A percentile compares a stretch with the other conserved stretches of the same genome.
Conservation (phyloP, 2,329 filamentous ascomycete genomes). For the Didymella exigua region DNA sequence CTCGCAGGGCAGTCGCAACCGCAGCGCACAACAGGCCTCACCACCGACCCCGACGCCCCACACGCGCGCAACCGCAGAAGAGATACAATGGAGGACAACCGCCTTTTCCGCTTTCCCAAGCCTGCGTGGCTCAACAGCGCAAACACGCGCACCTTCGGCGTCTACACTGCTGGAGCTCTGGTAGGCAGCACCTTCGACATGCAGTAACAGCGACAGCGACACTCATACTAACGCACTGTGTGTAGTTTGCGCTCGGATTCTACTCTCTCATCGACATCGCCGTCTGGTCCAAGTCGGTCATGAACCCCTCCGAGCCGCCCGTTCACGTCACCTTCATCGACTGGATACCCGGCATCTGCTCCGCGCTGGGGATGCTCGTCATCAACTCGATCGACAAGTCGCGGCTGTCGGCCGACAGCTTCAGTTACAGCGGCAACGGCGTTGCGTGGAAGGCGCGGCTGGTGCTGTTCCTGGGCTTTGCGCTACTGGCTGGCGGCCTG, state of each 20-base stretch:
- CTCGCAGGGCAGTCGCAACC: slow-evolving; percentile 32
- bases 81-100: slow-evolving; percentile 55
- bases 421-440: slow-evolving; percentile 67
- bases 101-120: slow-evolving; percentile 70
- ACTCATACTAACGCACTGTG: background rate
- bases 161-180: slow-evolving; percentile 69
- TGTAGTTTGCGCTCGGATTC: slow-evolving; percentile 70
- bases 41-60: slow-evolving; percentile 8
- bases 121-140: slow-evolving; percentile 71
- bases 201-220: background rate
- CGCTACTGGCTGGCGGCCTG: slow-evolving; percentile 69
- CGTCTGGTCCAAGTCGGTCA: slow-evolving; percentile 65
- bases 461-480: slow-evolving; percentile 72
- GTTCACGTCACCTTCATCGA: slow-evolving; percentile 73
- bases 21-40: slow-evolving; percentile 19
- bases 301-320: slow-evolving; percentile 61
- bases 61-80: slow-evolving; percentile 9
- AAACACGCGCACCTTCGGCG: slow-evolving; percentile 66
- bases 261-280: slow-evolving; percentile 72
- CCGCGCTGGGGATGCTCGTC: slow-evolving; percentile 71
- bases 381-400: slow-evolving; percentile 76
- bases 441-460: slow-evolving; percentile 74
- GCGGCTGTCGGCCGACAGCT: slow-evolving; percentile 66
- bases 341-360: slow-evolving; percentile 75
- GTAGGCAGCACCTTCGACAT: slow-evolving; percentile 51